Conservation (phyloP, 129 eudicot genomes). For the Pittosporum tobira region DNA sequence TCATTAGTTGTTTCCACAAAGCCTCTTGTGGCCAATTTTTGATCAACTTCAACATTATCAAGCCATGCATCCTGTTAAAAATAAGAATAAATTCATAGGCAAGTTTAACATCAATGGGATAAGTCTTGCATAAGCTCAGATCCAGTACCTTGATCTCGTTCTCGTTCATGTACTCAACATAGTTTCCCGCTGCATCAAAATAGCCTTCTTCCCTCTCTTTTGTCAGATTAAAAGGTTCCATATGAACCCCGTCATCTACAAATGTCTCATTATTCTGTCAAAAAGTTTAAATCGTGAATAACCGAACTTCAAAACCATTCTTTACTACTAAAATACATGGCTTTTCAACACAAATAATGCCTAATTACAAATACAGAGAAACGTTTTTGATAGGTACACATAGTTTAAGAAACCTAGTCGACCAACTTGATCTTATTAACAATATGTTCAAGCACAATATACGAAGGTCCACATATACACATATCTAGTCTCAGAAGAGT, state of each 20-base stretch:
- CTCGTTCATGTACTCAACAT: conserved; percentile 57
- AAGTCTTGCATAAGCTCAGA: conserved; percentile 5
- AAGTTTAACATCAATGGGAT: neutral
- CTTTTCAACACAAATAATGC: too few species aligned
- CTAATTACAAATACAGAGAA: too few species aligned
- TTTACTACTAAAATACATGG: neutral
- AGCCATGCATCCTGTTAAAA: conserved; percentile 96
- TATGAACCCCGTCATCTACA: conserved; percentile 57
- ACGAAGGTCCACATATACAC: too few species aligned
- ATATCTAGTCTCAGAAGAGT: too few species aligned
- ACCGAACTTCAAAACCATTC: neutral
- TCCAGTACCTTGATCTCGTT: conserved; percentile 64
- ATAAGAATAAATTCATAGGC: conserved; percentile 2
- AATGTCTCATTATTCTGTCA: conserved; percentile 70
- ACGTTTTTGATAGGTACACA: too few species aligned
- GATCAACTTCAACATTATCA: conserved; percentile 55
- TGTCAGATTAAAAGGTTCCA: conserved; percentile 79
- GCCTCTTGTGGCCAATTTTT: conserved; percentile 34
- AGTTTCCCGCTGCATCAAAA: conserved; percentile 79
- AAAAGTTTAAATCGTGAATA: conserved; percentile 6
- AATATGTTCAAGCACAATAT: too few species aligned
- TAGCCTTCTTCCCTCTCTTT: conserved; percentile 82
- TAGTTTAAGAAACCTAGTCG: too few species aligned
- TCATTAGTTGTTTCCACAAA: conserved; percentile 20
- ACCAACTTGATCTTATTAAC: too few species aligned